A percentile compares a stretch with the other conserved stretches of the same genome.
Evolutionary conservation across 306 rosid species (phyloP).

Genomic region (Calophaca sinica): DNA sequence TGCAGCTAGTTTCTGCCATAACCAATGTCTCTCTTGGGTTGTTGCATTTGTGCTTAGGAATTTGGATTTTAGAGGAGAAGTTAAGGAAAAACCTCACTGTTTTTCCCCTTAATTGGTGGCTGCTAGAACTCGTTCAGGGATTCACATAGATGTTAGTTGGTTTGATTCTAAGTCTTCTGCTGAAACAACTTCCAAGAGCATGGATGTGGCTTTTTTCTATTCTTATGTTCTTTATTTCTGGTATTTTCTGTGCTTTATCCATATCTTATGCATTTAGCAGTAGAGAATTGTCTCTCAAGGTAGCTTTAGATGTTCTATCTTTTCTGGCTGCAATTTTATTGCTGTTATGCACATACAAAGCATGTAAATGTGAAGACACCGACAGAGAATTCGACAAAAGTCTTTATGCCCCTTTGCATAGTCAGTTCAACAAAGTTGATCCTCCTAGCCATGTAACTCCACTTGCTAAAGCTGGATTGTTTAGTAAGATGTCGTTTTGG

Average conservation of each 20-base stretch:
- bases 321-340: constrained; percentile 45
- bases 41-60: constrained; percentile 56
- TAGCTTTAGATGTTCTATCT: constrained; percentile 44
- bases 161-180: constrained; percentile 46
- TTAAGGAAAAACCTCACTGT: constrained; percentile 46
- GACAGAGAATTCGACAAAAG: constrained; percentile 42
- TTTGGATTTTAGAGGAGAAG: constrained; percentile 62
- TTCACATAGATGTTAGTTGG: constrained; percentile 54
- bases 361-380: constrained; percentile 26
- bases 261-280: constrained; percentile 41
- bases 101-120: constrained; percentile 60
- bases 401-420: constrained; percentile 58
- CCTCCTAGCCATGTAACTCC: constrained; percentile 48
- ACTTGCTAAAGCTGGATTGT: constrained; percentile 65
- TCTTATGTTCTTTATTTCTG: constrained; percentile 43
- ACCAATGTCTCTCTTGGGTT: constrained; percentile 58
- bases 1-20: constrained; percentile 56
- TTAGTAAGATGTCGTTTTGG: constrained; percentile 63
- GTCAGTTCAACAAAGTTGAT: constrained; percentile 42
- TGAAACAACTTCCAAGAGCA: constrained; percentile 50
- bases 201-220: constrained; percentile 48
- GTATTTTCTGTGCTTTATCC: constrained; percentile 50
- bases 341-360: constrained; percentile 53
- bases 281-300: constrained; percentile 45
- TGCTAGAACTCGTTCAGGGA: constrained; percentile 58